Conservation (phyloP, 768 basidiomycete genomes). For the Mycena maculata region DNA sequence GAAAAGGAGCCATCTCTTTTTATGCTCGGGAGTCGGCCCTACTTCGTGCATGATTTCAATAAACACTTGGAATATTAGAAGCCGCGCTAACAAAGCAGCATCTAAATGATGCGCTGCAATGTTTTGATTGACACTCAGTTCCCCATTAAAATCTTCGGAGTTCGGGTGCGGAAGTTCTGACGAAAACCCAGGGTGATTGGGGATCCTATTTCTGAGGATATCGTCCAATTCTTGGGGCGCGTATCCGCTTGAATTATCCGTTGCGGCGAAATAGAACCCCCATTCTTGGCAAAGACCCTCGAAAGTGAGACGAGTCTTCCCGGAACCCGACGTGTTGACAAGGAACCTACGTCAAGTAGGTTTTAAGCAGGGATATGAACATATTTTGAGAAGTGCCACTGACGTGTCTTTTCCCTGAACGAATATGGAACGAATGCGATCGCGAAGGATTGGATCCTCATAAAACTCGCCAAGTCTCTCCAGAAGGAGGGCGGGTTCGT, state of each 20-base stretch:
- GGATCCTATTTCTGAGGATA: neutral
- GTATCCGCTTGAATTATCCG: neutral
- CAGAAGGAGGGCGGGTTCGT: neutral
- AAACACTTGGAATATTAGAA: slow-evolving; percentile 3
- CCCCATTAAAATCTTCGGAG: neutral
- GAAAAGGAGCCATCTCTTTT: neutral
- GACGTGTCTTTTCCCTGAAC: neutral
- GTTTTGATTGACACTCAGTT: neutral
- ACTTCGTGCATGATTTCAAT: neutral
- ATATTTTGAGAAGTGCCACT: neutral
- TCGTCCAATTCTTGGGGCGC: neutral
- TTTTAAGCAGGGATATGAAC: neutral
- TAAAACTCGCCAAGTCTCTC: neutral
- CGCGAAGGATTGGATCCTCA: neutral
- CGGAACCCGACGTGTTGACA: slow-evolving; percentile 10
- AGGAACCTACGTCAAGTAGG: neutral
- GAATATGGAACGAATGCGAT: neutral
- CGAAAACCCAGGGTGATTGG: neutral
- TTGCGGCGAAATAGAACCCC: neutral
- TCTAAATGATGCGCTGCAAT: neutral
- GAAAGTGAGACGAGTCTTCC: slow-evolving; percentile 1
- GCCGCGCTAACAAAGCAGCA: neutral
- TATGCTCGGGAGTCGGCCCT: neutral
- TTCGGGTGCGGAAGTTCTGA: neutral
- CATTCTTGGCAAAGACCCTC: slow-evolving; percentile 10